Evolutionary conservation across 106 monocot genomes (phyloP), one percentile per base, ranked within the genome.

Genomic region (Ottelia alismoides): DNA sequence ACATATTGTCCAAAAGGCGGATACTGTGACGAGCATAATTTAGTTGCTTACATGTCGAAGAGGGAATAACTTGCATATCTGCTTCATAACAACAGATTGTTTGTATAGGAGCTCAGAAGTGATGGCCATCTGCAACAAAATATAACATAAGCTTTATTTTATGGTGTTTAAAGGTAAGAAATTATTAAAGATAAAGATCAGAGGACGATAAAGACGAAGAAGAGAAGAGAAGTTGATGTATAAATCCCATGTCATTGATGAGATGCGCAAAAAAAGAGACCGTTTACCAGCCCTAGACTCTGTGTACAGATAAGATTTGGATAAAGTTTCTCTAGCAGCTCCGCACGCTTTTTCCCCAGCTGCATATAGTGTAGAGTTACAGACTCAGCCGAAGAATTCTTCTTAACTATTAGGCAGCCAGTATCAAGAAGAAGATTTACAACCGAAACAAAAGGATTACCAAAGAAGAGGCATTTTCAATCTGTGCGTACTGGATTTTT

Each of bases 51-150:
- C 98, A 58, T 67, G 76, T 19, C 77, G 74, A 64, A 99, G 74
- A 47, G 85, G 90, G 30, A 99, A 99, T 48, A 99, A 71, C 64
- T 57, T 79, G 59, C 70, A 75, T 19, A 99, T 82, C 56, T 86
- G 89, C 63, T 90, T 86, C 21, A 90, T 58, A 40, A 83, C 61
- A 44, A 90, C 62, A 3, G 85, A 74, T 40, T 99, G 85, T 56
- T 80, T 90, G 58, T 80, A 79, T 31, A 98, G 66, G 51, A 69
- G 72, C n/a, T 90, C 90, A 46, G 82, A 85, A 45, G 69, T 80
- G 35, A 85, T 77, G 52, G 85, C 79, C 79, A 90, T 82, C 90
- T 99, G 80, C 60, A 74, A 58, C 3, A 55, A 51, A 52, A 52
- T 56, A 49, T 18, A 20, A 3, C 11, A 49, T 49, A 3, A 49